Conservation (phyloP, 2,329 filamentous ascomycete genomes). For the Aspergillus pseudoterreus region DNA sequence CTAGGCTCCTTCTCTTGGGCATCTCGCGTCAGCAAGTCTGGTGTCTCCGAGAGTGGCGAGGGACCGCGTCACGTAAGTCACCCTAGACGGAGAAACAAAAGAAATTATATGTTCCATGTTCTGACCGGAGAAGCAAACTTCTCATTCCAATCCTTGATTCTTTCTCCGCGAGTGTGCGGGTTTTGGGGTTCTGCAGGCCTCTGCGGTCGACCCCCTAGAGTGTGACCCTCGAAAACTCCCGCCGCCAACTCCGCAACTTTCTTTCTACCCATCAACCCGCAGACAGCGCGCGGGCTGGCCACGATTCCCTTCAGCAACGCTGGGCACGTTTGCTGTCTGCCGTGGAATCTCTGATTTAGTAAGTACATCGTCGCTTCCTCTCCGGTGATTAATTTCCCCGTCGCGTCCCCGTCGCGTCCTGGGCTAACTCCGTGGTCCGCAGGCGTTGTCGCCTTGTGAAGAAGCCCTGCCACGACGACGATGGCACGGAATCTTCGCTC, state of each 20-base stretch:
- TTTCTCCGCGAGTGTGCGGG: slow-evolving; percentile 4
- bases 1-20: neutral
- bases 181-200: slow-evolving; percentile 16
- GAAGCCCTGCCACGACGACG: slow-evolving; percentile 17
- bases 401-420: neutral
- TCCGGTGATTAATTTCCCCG: neutral
- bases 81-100: neutral
- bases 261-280: slow-evolving; percentile 25
- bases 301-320: slow-evolving; percentile 28
- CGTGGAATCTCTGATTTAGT: slow-evolving; percentile 21
- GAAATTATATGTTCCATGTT: slow-evolving; percentile 1
- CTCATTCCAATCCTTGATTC: slow-evolving; percentile 4
- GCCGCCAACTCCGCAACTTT: slow-evolving; percentile 23
- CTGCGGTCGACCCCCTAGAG: slow-evolving; percentile 21
- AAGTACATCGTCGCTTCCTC: slow-evolving; percentile 12
- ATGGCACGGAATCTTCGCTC: slow-evolving; percentile 37
- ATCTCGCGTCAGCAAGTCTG: neutral
- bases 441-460: slow-evolving; percentile 15
- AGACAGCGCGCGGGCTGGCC: slow-evolving; percentile 29
- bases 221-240: slow-evolving; percentile 28
- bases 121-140: neutral
- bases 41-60: neutral
- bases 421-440: slow-evolving; percentile 20
- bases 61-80: slow-evolving; percentile 6
- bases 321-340: slow-evolving; percentile 26